A percentile compares a stretch with the other conserved stretches of the same genome.
These are phyloP conservation scores for Boletus subparvulus DNA, from an alignment of 768 basidiomycete genomes.

Conservation along the genomic window DNA sequence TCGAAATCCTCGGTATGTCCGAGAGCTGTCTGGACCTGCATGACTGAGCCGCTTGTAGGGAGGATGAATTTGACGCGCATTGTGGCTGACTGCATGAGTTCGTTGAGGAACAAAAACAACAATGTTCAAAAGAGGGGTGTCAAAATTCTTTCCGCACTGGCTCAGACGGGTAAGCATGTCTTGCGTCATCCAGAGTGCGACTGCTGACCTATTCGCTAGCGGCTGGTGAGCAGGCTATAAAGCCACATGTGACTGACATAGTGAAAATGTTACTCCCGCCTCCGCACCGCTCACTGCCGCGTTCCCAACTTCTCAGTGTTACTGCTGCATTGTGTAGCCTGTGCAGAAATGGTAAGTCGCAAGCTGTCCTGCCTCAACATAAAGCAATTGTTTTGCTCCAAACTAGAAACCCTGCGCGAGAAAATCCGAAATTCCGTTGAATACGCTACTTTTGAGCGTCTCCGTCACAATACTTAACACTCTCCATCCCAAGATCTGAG, in stretches of 20 bases:
- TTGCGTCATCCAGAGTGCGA: too few relatives aligned
- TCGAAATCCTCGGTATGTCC: too few relatives aligned
- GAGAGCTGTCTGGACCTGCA: too few relatives aligned
- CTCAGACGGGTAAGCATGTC: too few relatives aligned
- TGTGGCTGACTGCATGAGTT: too few relatives aligned
- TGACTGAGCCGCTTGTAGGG: too few relatives aligned
- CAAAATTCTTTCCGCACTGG: too few relatives aligned
- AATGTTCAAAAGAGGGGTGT: too few relatives aligned
- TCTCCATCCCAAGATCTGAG: not conserved
- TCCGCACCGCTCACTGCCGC: not conserved
- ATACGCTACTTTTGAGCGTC: not conserved
- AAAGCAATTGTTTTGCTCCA: not conserved
- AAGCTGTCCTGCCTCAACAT: not conserved
- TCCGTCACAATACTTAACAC: not conserved
- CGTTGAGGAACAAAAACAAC: too few relatives aligned
- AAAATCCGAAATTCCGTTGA: not conserved
- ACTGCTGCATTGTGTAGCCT: not conserved
- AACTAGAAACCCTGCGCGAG: not conserved
- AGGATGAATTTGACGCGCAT: too few relatives aligned
- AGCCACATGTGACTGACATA: not conserved
- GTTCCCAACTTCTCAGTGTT: not conserved
- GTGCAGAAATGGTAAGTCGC: constrained; percentile 4
- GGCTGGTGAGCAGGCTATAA: constrained; percentile 3
- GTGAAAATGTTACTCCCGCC: constrained; percentile 1
- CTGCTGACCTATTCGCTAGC: not conserved